Evolutionary conservation across 768 basidiomycete genomes (phyloP), one percentile per base, ranked within the genome.

Genomic region (Glaciozyma martinii): DNA sequence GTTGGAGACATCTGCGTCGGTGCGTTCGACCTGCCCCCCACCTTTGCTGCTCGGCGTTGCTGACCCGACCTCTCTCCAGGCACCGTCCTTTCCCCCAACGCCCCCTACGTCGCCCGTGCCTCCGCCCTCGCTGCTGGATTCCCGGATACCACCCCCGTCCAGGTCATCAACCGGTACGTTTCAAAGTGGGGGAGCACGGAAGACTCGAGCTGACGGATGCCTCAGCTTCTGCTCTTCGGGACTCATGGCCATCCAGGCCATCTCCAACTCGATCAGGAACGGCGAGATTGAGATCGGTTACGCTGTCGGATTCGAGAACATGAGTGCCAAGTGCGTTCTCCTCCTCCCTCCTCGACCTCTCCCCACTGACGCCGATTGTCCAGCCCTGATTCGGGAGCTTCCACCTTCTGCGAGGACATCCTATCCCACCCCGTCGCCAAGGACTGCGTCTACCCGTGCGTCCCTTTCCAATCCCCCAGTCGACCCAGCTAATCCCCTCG

Each of bases 241-340:
- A 47, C 80, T 95, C 52, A 85, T 87, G 32, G 87, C 88, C 15
- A 82, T 93, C 72, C 84, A 83, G 76, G 84, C 85, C 74, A 86
- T 94, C 68, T 88, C 90, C 37, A 87, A 86, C 74, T 80, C 86
- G 74, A 93, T 95, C 72, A 75, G 77, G 15, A 75, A 82, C 3
- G 88, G 89, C 1, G 86, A 90, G 78, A 93, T 93, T 68, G 85
- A 89, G 73, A 85, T 93, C 71, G 91, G 91, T 49, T 88, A 94
- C 60, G 90, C 70, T 5, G 85, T 89, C 49, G 91, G 90, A 65
- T 88, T 89, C 23, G 90, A 95, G 78, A 87, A 85, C 62, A 95
- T 95, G 92, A 87, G 88, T 1, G 71, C 71, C n/a, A 74, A 73
- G 70, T 74, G 68, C 56, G 73, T 73, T 7, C 21, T 25, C 53